These are phyloP conservation scores for Cyclocybe aegerita DNA, from an alignment of 768 basidiomycete genomes.

Conservation along the genomic window DNA sequence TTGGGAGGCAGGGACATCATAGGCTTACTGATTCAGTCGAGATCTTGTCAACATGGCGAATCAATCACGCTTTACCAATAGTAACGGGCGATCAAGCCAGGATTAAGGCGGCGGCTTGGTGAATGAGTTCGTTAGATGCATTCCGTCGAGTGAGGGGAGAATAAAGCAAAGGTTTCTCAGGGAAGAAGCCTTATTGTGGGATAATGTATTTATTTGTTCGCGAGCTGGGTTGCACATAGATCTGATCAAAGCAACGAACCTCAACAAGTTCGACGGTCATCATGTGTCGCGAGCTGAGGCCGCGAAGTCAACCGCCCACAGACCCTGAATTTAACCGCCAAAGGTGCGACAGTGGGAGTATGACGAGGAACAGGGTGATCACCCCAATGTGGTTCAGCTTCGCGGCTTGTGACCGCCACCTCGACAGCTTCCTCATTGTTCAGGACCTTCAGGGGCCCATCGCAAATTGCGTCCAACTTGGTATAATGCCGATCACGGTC, in stretches of 20 bases:
- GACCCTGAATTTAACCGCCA: constrained; percentile 12
- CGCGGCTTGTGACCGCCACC: background rate
- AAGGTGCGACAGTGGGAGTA: background rate
- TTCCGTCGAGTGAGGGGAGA: background rate
- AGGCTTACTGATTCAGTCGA: background rate
- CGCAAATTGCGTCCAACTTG: background rate
- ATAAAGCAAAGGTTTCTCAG: background rate
- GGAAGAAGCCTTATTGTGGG: constrained; percentile 22
- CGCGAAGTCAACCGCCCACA: constrained; percentile 2
- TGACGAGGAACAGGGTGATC: background rate
- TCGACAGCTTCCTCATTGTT: too few species aligned
- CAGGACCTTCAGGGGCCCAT: background rate
- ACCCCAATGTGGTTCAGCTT: background rate
- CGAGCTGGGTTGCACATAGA: background rate
- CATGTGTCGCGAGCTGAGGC: background rate
- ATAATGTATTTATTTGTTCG: constrained; percentile 11
- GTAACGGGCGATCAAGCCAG: background rate
- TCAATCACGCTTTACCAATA: constrained; percentile 1
- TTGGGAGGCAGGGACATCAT: background rate
- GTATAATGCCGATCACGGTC: background rate
- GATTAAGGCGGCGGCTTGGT: background rate
- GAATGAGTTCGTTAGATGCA: background rate
- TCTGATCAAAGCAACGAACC: constrained; percentile 3
- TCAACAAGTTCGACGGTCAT: background rate
- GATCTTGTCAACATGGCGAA: background rate